Percentiles rank a stretch among this genome's conserved stretches.
Conservation (phyloP, 1,139 yeast species). For the Candida frijolesensis region DNA sequence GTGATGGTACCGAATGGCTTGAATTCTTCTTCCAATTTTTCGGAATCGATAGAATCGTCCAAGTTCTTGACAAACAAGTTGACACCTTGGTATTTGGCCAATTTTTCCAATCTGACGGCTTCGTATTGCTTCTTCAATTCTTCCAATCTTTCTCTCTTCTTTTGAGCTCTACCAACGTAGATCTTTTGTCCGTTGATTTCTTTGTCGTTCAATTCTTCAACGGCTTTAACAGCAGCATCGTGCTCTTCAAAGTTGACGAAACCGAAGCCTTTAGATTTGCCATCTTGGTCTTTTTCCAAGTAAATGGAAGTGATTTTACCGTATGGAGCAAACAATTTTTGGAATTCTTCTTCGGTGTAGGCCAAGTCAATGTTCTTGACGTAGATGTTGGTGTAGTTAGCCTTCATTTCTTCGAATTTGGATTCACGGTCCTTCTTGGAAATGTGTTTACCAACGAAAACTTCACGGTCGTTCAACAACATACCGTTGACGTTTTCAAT, state of each 20-base stretch:
- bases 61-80: constrained; percentile 96
- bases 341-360: constrained; percentile 71
- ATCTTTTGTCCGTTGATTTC: constrained; percentile 85
- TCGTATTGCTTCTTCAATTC: constrained; percentile 96
- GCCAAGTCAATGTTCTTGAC: constrained; percentile 85
- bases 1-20: constrained; percentile 93
- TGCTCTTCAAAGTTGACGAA: constrained; percentile 90
- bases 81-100: constrained; percentile 95
- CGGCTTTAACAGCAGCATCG: constrained; percentile 87
- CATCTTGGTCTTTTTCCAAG: constrained; percentile 81
- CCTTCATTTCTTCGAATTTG: constrained; percentile 87
- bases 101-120: constrained; percentile 87
- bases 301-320: constrained; percentile 87
- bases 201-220: constrained; percentile 85
- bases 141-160: constrained; percentile 97
- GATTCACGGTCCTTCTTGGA: constrained; percentile 95
- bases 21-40: constrained; percentile 88
- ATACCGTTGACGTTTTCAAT: constrained; percentile 98
- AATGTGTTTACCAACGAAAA: constrained; percentile 92
- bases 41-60: constrained; percentile 92
- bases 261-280: constrained; percentile 94
- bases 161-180: constrained; percentile 98
- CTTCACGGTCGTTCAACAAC: constrained; percentile 96
- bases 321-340: constrained; percentile 67
- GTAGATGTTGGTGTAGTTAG: constrained; percentile 93